Conservation (phyloP, 1,139 yeast genomes). For the Candida sp. region DNA sequence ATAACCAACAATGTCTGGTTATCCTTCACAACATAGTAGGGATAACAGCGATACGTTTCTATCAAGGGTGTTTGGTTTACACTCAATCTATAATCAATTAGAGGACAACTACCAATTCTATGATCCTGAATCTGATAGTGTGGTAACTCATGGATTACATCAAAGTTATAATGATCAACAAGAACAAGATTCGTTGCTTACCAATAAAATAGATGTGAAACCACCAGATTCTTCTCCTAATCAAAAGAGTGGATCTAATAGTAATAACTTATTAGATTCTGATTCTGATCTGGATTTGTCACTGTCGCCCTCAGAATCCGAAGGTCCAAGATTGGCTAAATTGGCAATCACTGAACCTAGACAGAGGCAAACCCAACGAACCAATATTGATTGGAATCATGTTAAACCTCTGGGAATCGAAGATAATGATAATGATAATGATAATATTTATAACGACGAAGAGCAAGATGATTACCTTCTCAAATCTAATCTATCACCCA, state of each 20-base stretch:
- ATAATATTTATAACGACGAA: constrained; percentile 14
- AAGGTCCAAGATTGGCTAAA: constrained; percentile 7
- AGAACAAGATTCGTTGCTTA: constrained; percentile 1
- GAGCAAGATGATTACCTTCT: constrained; percentile 5
- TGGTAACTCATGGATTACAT: constrained; percentile 5
- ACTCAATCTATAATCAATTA: constrained; percentile 44
- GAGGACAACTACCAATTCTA: constrained; percentile 38
- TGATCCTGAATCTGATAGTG: constrained; percentile 30
- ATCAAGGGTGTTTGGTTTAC: constrained; percentile 54
- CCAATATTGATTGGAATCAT: constrained; percentile 3
- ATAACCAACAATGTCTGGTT: background rate
- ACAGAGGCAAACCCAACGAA: background rate
- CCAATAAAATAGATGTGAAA: background rate
- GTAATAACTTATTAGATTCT: constrained; percentile 23
- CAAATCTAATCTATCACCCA: constrained; percentile 2
- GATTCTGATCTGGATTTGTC: constrained; percentile 35
- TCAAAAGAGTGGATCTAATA: constrained; percentile 5
- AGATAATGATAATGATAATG: constrained; percentile 4
- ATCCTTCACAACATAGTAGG: background rate
- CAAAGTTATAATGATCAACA: constrained; percentile 5
- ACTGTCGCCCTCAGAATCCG: constrained; percentile 15
- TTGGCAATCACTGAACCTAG: constrained; percentile 1
- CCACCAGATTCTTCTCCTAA: background rate
- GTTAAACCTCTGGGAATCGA: background rate
- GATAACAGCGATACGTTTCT: constrained; percentile 46